Conservation (phyloP, 192 early-diverging fungal species). For the Allomyces macrogynus region DNA sequence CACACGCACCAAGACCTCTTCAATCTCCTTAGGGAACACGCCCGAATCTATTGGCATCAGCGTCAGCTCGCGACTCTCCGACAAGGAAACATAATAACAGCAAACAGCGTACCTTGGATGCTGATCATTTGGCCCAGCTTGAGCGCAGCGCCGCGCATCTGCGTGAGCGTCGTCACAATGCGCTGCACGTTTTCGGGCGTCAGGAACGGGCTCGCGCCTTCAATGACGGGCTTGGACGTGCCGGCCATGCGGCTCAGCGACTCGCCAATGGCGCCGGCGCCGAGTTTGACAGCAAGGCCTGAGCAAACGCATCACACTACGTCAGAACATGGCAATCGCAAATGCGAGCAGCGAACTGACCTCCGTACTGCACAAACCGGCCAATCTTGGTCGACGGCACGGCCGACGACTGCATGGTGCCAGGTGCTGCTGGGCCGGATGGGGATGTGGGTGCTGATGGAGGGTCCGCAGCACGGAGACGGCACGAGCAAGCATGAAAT, state of each 20-base stretch:
- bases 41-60: neutral
- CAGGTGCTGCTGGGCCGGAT: too few relatives aligned
- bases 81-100: too few relatives aligned
- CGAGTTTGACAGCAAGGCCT: constrained; percentile 45
- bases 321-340: neutral
- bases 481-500: too few relatives aligned
- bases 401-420: neutral
- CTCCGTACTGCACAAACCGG: constrained; percentile 64
- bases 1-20: constrained; percentile 60
- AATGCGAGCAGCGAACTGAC: constrained; percentile 10
- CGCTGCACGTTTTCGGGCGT: constrained; percentile 63
- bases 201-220: constrained; percentile 34
- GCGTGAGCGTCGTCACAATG: constrained; percentile 60
- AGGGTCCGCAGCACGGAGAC: too few relatives aligned
- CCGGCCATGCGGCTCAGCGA: constrained; percentile 36
- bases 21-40: constrained; percentile 28
- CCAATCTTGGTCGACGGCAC: constrained; percentile 56
- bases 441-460: too few relatives aligned
- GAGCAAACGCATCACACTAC: neutral
- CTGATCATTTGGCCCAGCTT: constrained; percentile 95
- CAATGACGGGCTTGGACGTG: constrained; percentile 12
- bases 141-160: constrained; percentile 89
- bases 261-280: constrained; percentile 47
- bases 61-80: too few relatives aligned
- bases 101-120: constrained; percentile 54